Conservation (phyloP, 2,329 filamentous ascomycete species). For the Botryotinia convoluta region DNA sequence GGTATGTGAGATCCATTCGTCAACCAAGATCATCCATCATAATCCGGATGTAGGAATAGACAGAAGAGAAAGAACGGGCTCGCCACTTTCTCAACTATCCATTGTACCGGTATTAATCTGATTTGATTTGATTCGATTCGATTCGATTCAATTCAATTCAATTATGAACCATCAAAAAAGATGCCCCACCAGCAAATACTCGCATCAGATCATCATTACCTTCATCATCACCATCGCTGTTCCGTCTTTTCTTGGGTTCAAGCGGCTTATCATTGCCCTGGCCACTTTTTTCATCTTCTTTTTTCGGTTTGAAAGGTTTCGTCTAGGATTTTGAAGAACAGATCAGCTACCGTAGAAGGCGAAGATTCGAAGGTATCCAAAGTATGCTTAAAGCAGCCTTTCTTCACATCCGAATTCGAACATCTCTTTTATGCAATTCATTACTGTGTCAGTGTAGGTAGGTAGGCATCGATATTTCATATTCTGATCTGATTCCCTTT, state of each 20-base stretch:
- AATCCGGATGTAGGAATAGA: constrained; percentile 1
- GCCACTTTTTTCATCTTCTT: not conserved
- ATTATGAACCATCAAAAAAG: not conserved
- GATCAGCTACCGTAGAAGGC: not conserved
- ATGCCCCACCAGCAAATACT: not conserved
- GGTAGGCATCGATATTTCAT: not conserved
- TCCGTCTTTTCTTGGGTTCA: not conserved
- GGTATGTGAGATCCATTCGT: constrained; percentile 4
- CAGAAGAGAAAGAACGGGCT: not conserved
- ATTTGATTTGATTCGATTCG: too few species aligned
- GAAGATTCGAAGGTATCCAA: not conserved
- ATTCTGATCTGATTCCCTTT: not conserved
- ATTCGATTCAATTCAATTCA: not conserved
- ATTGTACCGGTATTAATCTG: not conserved
- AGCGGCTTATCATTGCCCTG: not conserved
- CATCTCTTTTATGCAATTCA: not conserved
- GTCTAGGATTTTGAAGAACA: not conserved
- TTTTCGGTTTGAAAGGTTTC: not conserved
- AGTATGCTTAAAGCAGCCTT: not conserved
- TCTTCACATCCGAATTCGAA: not conserved
- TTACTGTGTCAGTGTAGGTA: not conserved
- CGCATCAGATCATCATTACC: constrained; percentile 2
- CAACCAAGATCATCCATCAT: constrained; percentile 8
- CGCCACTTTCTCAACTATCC: not conserved
- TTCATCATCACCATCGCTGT: not conserved